Conservation (phyloP, 2,329 filamentous ascomycete genomes). For the Cordyceps pruinosa region DNA sequence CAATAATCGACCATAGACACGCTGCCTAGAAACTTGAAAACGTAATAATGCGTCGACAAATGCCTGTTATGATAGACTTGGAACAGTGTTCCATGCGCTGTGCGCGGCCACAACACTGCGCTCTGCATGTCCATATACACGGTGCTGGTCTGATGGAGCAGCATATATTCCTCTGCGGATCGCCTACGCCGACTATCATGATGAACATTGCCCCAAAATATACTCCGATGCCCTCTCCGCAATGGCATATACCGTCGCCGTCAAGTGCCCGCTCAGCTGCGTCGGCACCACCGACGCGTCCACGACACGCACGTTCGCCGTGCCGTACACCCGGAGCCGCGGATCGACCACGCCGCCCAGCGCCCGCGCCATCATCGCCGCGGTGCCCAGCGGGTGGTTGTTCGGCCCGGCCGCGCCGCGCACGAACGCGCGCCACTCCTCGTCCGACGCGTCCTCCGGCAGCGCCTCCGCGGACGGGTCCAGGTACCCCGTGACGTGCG, state of each 20-base stretch:
- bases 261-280: constrained; percentile 13
- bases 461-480: constrained; percentile 18
- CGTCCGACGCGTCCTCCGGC: constrained; percentile 24
- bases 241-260: constrained; percentile 10
- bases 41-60: too few relatives aligned
- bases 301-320: constrained; percentile 12
- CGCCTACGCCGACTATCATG: too few relatives aligned
- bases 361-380: constrained; percentile 7
- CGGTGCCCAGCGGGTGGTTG: neutral
- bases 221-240: constrained; percentile 11
- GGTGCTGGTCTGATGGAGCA: too few relatives aligned
- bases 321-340: constrained; percentile 8
- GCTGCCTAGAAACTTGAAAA: too few relatives aligned
- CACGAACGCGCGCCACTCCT: constrained; percentile 22
- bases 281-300: constrained; percentile 14
- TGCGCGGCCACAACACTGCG: too few relatives aligned
- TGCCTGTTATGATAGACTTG: too few relatives aligned
- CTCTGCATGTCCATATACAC: too few relatives aligned
- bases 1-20: too few relatives aligned
- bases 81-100: too few relatives aligned
- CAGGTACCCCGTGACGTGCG: constrained; percentile 16
- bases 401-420: constrained; percentile 11
- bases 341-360: constrained; percentile 11
- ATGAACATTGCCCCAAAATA: neutral
- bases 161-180: too few relatives aligned